Base-by-base conservation (phyloP, 148 eudicot species). In the Heliosperma pusillum region DNA sequence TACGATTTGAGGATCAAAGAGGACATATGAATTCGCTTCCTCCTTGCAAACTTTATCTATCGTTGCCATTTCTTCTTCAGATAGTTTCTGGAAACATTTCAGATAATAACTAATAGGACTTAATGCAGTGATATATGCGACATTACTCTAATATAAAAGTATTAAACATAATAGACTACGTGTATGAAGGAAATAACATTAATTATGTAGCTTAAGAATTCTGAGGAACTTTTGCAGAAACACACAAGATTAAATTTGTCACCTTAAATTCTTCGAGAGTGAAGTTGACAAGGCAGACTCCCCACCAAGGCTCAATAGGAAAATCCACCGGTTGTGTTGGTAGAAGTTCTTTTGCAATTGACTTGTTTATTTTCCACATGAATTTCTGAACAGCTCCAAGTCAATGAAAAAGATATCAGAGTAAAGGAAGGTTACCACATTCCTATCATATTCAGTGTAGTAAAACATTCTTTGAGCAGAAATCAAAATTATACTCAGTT, bases 241-340 rank as follows among this genome's bases (percentile, higher is more conserved):
- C 1, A 16, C 10, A 8, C 29, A 47, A 10, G 11, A 40, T n/a
- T n/a, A 30, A 36, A 65, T 63, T 27, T 36, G 66, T 86, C 69
- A 90, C 98, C 96, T 92, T 95, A 78, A 92, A 95, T 85, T 95
- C 98, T 86, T 95, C 98, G 63, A 95, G 82, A 70, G 98, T 92
- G 74, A 95, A 95, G 81, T 95, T 95, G 79, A 95, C 98, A 30
- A 95, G 89, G 83, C 93, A 91, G 78, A 95, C 97, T 81, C 92
- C 97, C 98, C 98, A 95, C 98, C 98, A 95, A 70, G 97, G 97
- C 77, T 95, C 98, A 66, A 92, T 88, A 27, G 79, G 81, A 79
- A 95, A 87, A 76, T 92, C 92, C 80, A 88, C 98, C 33, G 98
- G 96, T 68, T 90, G 90, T 70, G 86, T 81, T 15, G 98, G 98